Evolutionary conservation across 2,329 filamentous ascomycete genomes (phyloP), one percentile per base, ranked within the genome.

Genomic region (Colletotrichum sp.): DNA sequence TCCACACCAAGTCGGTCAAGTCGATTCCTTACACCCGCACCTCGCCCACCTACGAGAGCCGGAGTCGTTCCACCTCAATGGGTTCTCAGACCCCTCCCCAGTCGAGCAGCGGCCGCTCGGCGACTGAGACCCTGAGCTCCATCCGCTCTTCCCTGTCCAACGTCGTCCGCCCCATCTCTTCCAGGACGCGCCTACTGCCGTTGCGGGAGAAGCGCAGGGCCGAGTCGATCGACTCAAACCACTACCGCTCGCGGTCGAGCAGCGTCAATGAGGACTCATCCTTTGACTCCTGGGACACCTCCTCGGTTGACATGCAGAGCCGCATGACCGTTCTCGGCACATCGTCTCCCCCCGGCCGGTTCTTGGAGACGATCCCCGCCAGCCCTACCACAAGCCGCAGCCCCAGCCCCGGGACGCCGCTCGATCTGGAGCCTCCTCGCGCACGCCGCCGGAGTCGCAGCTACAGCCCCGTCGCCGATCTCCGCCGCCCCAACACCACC

Each of bases 261-360:
- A 85, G 84, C 44, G 80, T 82, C 49, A 84, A 84, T 34, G 80
- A 82, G 16, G 89, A 90, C n/a, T 92, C 94, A 77, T 90, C 91
- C 2, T 95, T 95, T 80, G 94, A 95, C 79, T 92, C 90, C 4
- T 95, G 94, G 94, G 93, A 95, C 80, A 95, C 93, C 0, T 94
- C 93, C 1, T 87, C 88, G 1, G 92, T 95, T 3, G 93, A 93
- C 79, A 85, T 90, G 4, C 90, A 93, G 78, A 90, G 89, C 78
- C 89, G 91, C 32, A 90, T 93, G 79, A 88, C 89, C 4, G 89
- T 92, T 2, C 81, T 91, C 68, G 90, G 89, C 69, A 84, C 87
- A 13, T 87, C 88, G 28, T 86, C 86, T 16, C 86, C 86, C 15
- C 79, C 86, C n/a, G 85, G 87, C 75, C 89, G 88, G 34, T 89